These are phyloP conservation scores for Arthromyces matolae DNA, from an alignment of 768 basidiomycete genomes.

Conservation along the genomic window DNA sequence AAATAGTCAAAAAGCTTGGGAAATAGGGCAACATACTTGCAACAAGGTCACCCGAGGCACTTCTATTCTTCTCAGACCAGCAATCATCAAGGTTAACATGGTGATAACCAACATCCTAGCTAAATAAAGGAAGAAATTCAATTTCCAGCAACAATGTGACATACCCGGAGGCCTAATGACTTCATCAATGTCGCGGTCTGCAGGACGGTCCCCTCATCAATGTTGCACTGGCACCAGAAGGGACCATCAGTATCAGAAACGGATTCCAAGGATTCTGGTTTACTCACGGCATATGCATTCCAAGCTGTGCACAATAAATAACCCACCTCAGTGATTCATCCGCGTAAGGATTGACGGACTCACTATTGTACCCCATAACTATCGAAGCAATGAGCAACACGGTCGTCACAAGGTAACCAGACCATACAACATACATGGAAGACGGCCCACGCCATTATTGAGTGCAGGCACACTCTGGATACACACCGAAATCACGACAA, in stretches of 20 bases:
- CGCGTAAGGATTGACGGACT: constrained; percentile 19
- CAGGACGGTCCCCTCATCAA: constrained; percentile 51
- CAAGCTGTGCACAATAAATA: constrained; percentile 40
- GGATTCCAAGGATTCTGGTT: not conserved
- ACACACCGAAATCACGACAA: not conserved
- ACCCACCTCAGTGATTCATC: not conserved
- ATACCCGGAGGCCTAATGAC: constrained; percentile 48
- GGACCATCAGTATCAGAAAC: not conserved
- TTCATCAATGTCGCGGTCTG: constrained; percentile 50
- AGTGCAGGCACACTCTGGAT: constrained; percentile 4
- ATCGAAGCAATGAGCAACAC: too few species aligned
- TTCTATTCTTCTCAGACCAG: constrained; percentile 56
- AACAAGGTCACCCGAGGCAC: constrained; percentile 48
- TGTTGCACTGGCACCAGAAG: constrained; percentile 51
- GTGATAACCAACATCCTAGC: constrained; percentile 54
- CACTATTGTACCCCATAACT: constrained; percentile 69
- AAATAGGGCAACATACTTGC: constrained; percentile 35
- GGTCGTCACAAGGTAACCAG: too few species aligned
- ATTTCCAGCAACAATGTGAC: constrained; percentile 1
- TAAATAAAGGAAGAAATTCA: not conserved
- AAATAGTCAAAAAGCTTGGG: not conserved
- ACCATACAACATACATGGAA: constrained; percentile 30
- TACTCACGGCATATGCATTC: constrained; percentile 62
- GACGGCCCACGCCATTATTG: constrained; percentile 33
- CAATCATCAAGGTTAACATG: constrained; percentile 67